A percentile compares a stretch with the other conserved stretches of the same genome.
These are phyloP conservation scores for Trypanosomatidae sp. DNA, from an alignment of 208 protist genomes.

Conservation along the genomic window DNA sequence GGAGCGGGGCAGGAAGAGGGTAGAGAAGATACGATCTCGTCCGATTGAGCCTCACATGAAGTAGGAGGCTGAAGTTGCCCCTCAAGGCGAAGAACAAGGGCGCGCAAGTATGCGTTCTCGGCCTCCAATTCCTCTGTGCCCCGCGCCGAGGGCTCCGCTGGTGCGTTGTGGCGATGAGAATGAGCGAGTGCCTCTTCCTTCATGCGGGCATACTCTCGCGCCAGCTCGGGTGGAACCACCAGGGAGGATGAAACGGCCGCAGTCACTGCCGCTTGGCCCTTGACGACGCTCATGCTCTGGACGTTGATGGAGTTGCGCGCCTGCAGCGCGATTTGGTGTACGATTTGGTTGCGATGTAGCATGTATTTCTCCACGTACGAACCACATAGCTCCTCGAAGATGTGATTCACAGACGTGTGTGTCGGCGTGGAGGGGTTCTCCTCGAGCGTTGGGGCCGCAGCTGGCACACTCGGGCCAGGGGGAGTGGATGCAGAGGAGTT, in stretches of 20 bases:
- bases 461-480: background rate
- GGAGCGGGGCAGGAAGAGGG: background rate
- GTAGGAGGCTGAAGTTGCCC: constrained; percentile 4
- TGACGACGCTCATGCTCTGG: background rate
- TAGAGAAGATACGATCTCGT: background rate
- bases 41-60: background rate
- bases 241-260: background rate
- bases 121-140: constrained; percentile 28
- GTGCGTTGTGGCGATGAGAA: background rate
- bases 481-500: background rate
- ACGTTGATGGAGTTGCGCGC: constrained; percentile 10
- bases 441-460: background rate
- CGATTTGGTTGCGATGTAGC: background rate
- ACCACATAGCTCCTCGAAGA: constrained; percentile 13
- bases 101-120: constrained; percentile 41
- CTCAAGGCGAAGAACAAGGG: constrained; percentile 17
- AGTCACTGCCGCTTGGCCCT: background rate
- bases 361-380: constrained; percentile 24
- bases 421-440: background rate
- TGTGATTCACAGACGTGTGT: background rate
- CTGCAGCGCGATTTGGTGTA: constrained; percentile 11
- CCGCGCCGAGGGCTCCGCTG: background rate
- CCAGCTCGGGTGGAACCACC: constrained; percentile 6
- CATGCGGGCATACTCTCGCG: constrained; percentile 7
- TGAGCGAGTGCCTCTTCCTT: constrained; percentile 2